Evolutionary conservation across 2,329 filamentous ascomycete species (phyloP), one percentile per base, ranked within the genome.

Genomic region (Fusarium anthophilum): DNA sequence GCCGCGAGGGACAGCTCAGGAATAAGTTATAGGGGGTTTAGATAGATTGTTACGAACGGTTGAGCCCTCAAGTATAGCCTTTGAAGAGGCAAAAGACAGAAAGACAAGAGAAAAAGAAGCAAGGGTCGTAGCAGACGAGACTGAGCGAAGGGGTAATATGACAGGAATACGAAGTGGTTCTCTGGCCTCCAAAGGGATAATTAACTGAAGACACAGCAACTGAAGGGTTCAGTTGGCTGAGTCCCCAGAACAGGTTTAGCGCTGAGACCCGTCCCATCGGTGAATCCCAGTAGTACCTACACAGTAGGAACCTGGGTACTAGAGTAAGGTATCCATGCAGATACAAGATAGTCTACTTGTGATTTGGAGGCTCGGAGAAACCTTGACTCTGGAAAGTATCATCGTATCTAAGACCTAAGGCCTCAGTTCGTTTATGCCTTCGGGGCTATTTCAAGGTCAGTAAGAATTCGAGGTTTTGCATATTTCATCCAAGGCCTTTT

Each of bases 81-180:
- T 62, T 50, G 53, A 47, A 32, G 44, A 32, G 59, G 30, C 55
- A 58, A 55, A 59, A 45, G 44, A 53, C 24, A 63, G 47, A 53
- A n/a, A 63, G 47, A 59, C 50, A 35, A 65, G 45, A 62, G 48
- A 44, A 64, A 72, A 63, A 28, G 63, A 61, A 63, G 61, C 50
- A 59, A 56, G 44, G 62, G 69, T 63, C 65, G 59, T 69, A 63
- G 70, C 62, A 47, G 53, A 68, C 63, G 65, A 57, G 67, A 64
- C 66, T 63, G 51, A 59, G 60, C 66, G 68, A 74, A 72, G 75
- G 73, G 68, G 69, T 63, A 70, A 69, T 76, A 67, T 67, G 55
- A 58, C 72, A 66, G 68, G 66, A 74, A 74, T 75, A 77, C 74
- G 73, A 76, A 76, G 72, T 70, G 71, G 67, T 74, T 72, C 73